These are phyloP conservation scores for Populus simonii DNA, from an alignment of 345 rosid species.

Conservation along the genomic window DNA sequence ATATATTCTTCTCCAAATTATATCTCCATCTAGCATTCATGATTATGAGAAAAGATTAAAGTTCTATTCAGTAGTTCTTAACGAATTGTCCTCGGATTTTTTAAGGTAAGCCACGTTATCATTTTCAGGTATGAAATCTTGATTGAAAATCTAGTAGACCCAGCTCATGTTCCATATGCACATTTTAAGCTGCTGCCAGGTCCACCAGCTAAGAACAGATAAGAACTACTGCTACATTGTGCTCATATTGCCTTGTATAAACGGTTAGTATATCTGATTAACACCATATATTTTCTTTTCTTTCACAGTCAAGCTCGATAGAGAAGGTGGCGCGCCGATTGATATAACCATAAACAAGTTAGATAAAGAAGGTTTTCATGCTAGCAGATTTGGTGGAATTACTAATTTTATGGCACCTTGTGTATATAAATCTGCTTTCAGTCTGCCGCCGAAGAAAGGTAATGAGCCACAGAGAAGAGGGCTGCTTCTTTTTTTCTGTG, in stretches of 20 bases:
- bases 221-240: constrained; percentile 6
- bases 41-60: not conserved
- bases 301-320: constrained; percentile 60
- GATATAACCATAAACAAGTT: constrained; percentile 44
- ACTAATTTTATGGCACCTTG: constrained; percentile 67
- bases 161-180: constrained; percentile 91
- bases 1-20: not conserved
- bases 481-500: constrained; percentile 63
- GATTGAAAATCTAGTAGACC: constrained; percentile 87
- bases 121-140: constrained; percentile 72
- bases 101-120: not conserved
- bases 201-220: constrained; percentile 39
- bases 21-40: not conserved
- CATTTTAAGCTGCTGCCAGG: constrained; percentile 60
- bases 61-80: not conserved
- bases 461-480: constrained; percentile 25
- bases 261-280: not conserved
- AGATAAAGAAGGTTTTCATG: constrained; percentile 50
- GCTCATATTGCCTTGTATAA: not conserved
- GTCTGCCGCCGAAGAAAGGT: constrained; percentile 26
- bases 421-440: constrained; percentile 44
- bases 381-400: constrained; percentile 56
- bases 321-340: constrained; percentile 89
- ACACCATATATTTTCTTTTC: not conserved
- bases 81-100: not conserved